Conservation (phyloP, 257 asterid genomes). For the Nicotiana otophora region DNA sequence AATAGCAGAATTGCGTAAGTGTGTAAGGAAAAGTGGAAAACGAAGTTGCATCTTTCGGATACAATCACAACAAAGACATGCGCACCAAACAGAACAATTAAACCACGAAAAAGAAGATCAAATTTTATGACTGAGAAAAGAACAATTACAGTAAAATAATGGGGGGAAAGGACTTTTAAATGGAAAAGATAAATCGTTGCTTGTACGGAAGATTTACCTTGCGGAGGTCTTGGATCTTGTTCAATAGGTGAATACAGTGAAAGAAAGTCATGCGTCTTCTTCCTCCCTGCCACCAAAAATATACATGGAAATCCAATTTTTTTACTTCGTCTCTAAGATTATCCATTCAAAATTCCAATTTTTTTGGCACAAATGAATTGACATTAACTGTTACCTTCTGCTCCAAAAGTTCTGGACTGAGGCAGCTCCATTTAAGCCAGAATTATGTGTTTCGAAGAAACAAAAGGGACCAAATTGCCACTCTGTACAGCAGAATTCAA, state of each 20-base stretch:
- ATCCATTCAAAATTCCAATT: background rate
- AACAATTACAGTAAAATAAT: no score
- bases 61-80: no score
- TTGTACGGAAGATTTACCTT: slow-evolving; percentile 22
- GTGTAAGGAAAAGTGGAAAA: no score
- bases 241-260: slow-evolving; percentile 71
- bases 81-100: no score
- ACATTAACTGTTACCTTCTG: slow-evolving; percentile 44
- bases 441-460: background rate
- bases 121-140: no score
- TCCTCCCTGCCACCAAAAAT: slow-evolving; percentile 22
- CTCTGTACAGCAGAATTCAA: slow-evolving; percentile 12
- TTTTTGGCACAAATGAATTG: background rate
- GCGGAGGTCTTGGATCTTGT: slow-evolving; percentile 84
- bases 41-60: no score
- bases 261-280: slow-evolving; percentile 86
- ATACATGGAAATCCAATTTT: background rate
- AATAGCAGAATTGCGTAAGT: no score
- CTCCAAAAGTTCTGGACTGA: slow-evolving; percentile 51
- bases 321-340: no score
- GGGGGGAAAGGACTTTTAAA: no score
- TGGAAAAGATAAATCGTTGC: background rate
- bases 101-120: no score
- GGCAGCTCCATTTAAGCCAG: slow-evolving; percentile 64
- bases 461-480: background rate